phyloP scores from a whole-genome alignment of 306 rosid species.

The Vigna hirtella region DNA sequence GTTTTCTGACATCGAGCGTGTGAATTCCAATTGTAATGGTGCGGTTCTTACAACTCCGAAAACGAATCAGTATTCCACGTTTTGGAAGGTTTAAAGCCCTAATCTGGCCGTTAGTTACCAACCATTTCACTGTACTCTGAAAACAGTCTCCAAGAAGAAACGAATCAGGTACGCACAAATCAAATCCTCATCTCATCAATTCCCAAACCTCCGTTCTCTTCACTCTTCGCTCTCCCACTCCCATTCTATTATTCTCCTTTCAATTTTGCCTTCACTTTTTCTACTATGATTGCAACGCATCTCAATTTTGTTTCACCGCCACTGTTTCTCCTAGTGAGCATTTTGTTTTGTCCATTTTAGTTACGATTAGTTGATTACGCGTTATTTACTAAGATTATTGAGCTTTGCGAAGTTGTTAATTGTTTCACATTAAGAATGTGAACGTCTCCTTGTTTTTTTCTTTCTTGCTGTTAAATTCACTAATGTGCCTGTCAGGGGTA shows the following conservation, averaged over 20 bases:
- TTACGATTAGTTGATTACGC: neutral
- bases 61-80: neutral
- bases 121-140: neutral
- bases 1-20: no score
- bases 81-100: slow-evolving; percentile 30
- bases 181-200: slow-evolving; percentile 51
- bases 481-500: neutral
- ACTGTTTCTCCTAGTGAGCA: neutral
- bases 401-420: neutral
- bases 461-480: neutral
- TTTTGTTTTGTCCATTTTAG: neutral
- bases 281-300: slow-evolving; percentile 22
- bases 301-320: neutral
- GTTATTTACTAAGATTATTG: neutral
- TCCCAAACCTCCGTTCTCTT: neutral
- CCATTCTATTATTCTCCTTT: slow-evolving; percentile 13
- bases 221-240: neutral
- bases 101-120: neutral
- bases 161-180: slow-evolving; percentile 58
- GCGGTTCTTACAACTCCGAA: neutral
- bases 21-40: neutral
- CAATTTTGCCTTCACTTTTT: neutral
- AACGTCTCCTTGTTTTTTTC: neutral
- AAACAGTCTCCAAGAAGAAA: slow-evolving; percentile 14
- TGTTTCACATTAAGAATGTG: slow-evolving; percentile 12